Percentiles rank a stretch among this genome's conserved stretches.
Conservation (phyloP, 2,329 filamentous ascomycete genomes). For the Aureobasidium subglaciale region DNA sequence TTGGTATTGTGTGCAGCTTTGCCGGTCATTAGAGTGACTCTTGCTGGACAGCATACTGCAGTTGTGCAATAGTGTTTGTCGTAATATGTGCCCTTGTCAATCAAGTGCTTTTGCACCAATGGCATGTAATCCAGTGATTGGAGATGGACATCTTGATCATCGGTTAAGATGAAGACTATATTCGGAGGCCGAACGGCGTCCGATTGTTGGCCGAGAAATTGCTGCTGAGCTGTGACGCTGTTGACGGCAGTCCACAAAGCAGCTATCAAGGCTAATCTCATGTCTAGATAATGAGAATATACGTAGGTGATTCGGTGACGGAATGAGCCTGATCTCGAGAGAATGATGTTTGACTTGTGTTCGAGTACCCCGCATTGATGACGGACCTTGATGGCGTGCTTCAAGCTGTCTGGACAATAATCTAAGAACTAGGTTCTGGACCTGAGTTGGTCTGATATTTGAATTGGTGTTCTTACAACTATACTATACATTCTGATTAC, state of each 20-base stretch:
- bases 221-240: not conserved
- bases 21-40: slow-evolving; percentile 55
- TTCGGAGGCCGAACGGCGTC: slow-evolving; percentile 36
- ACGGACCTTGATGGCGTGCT: slow-evolving; percentile 6
- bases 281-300: not conserved
- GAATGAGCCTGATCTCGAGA: not conserved
- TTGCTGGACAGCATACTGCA: slow-evolving; percentile 60
- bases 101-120: slow-evolving; percentile 48
- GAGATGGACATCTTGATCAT: slow-evolving; percentile 60
- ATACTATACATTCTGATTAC: slow-evolving; percentile 10
- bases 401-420: not conserved
- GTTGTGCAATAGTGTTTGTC: slow-evolving; percentile 60
- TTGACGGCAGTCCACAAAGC: not conserved
- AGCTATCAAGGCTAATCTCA: not conserved
- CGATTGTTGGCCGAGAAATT: not conserved
- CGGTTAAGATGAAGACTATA: slow-evolving; percentile 60
- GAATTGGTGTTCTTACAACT: not conserved
- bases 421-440: not conserved
- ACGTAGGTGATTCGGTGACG: not conserved
- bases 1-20: slow-evolving; percentile 64
- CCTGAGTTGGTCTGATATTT: not conserved
- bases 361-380: slow-evolving; percentile 2
- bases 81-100: slow-evolving; percentile 53
- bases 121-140: slow-evolving; percentile 57
- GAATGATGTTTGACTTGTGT: not conserved